Base-by-base conservation (phyloP, 306 rosid genomes). In the Ammopiptanthus mongolicus region DNA sequence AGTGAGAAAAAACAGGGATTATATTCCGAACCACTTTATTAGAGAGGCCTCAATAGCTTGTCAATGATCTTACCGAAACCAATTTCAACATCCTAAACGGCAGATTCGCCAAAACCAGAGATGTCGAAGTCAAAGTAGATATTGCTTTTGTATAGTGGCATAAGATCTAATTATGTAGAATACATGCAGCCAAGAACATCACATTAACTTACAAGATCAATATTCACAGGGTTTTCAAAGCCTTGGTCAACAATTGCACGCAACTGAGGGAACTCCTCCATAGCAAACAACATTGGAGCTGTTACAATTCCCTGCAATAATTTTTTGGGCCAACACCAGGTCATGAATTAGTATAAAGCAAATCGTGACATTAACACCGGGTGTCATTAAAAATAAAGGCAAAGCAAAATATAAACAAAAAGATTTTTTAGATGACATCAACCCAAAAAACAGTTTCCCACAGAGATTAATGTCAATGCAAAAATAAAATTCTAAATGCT, bases 191-290 rank as follows among this genome's bases (percentile, higher is more conserved):
- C 62, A 75, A 61, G 68, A 53, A 33, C 65, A 48, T 44, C 15
- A 36, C n/a, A 9, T 10, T 42, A 78, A 82, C 98, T 90, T 88
- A 95, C 99, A 17, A 86, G 79, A 71, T 85, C 88, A 42, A 95
- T 74, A 79, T 92, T 90, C 55, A 68, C 88, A 51, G 96, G 90
- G 69, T 91, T 84, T 60, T 89, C 98, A 77, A 93, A 87, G 58
- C 98, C 98, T 42, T 70, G 77, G 3, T 85, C 88, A 63, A 93
- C 90, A 22, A 91, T 79, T 12, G 70, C 53, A n/a, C 83, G 93
- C 91, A 95, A 65, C 79, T 95, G 86, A 52, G 97, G 97, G 78
- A 90, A 90, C 82, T 95, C 99, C 86, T 95, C 99, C 92, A 90
- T 88, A 18, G 99, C 97, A 85, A 90, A 95, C 82, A 95, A 86